These are phyloP conservation scores for Kwoniella shivajii DNA, from an alignment of 1,284 basidiomycete genomes.

Conservation along the genomic window DNA sequence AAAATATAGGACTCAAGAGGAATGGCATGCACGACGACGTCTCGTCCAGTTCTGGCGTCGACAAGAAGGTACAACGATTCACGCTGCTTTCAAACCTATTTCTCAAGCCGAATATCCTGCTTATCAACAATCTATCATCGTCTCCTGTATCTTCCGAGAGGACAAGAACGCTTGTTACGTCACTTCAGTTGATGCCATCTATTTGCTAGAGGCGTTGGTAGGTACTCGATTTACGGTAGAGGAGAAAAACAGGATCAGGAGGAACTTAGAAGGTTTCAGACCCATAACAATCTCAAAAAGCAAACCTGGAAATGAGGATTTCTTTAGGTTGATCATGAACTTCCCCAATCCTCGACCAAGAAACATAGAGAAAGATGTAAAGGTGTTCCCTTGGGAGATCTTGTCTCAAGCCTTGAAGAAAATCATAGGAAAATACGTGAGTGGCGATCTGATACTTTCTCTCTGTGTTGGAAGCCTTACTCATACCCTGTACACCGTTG, in stretches of 20 bases:
- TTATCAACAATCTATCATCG: slow-evolving; percentile 55
- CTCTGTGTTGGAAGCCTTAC: not conserved
- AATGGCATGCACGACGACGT: slow-evolving; percentile 57
- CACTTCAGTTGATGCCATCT: slow-evolving; percentile 94
- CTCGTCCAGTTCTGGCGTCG: slow-evolving; percentile 60
- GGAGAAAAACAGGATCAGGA: slow-evolving; percentile 93
- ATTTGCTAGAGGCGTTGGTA: slow-evolving; percentile 84
- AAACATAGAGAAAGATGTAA: slow-evolving; percentile 97
- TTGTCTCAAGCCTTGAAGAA: slow-evolving; percentile 82
- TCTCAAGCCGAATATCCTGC: slow-evolving; percentile 54
- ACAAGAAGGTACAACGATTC: slow-evolving; percentile 58
- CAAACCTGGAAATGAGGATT: slow-evolving; percentile 73
- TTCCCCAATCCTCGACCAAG: slow-evolving; percentile 91
- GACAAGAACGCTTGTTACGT: slow-evolving; percentile 78
- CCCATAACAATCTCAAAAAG: slow-evolving; percentile 89
- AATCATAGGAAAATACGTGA: slow-evolving; percentile 91
- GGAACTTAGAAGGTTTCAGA: slow-evolving; percentile 88
- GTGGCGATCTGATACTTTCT: slow-evolving; percentile 50
- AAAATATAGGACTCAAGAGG: slow-evolving; percentile 55
- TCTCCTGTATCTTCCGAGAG: slow-evolving; percentile 86
- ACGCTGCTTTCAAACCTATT: slow-evolving; percentile 57
- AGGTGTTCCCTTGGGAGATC: slow-evolving; percentile 91
- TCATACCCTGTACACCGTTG: not conserved
- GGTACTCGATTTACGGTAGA: slow-evolving; percentile 83
- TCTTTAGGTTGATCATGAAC: slow-evolving; percentile 94